These are phyloP conservation scores for Myriosclerotinia curreyana DNA, from an alignment of 2,329 filamentous ascomycete species.

Conservation along the genomic window DNA sequence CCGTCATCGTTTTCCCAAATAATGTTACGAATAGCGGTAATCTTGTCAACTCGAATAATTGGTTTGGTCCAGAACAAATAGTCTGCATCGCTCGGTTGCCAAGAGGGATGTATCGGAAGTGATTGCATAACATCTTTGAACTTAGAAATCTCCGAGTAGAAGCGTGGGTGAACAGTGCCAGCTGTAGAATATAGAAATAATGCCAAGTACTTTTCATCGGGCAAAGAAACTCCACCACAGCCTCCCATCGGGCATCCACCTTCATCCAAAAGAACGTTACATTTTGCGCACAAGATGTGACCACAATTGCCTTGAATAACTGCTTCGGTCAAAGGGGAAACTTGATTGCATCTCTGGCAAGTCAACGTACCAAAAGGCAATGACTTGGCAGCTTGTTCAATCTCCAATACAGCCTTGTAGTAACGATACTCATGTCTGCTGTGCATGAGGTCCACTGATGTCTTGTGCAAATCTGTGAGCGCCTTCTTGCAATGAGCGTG, in stretches of 20 bases:
- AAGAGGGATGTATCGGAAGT: not conserved
- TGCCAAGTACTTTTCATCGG: slow-evolving; percentile 1
- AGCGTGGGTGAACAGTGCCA: not conserved
- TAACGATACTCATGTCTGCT: slow-evolving; percentile 5
- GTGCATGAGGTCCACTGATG: not conserved
- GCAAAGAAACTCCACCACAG: not conserved
- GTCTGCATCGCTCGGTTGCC: not conserved
- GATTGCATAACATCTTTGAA: not conserved
- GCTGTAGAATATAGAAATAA: slow-evolving; percentile 1
- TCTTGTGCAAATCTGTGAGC: not conserved
- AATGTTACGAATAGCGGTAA: not conserved
- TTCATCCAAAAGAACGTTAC: not conserved
- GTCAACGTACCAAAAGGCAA: not conserved
- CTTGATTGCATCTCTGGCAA: not conserved
- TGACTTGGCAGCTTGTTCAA: not conserved
- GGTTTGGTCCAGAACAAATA: slow-evolving; percentile 2
- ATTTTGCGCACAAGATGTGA: not conserved
- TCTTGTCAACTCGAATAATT: not conserved
- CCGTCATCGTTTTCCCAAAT: slow-evolving; percentile 6
- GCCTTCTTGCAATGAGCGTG: not conserved
- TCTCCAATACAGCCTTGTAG: not conserved
- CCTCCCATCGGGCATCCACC: not conserved
- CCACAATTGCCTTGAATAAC: slow-evolving; percentile 10
- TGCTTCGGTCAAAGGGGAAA: not conserved
- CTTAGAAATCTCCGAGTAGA: not conserved